These are phyloP conservation scores for Rhynchospora breviuscula DNA, from an alignment of 176 grass and related monocot genomes.

Conservation along the genomic window DNA sequence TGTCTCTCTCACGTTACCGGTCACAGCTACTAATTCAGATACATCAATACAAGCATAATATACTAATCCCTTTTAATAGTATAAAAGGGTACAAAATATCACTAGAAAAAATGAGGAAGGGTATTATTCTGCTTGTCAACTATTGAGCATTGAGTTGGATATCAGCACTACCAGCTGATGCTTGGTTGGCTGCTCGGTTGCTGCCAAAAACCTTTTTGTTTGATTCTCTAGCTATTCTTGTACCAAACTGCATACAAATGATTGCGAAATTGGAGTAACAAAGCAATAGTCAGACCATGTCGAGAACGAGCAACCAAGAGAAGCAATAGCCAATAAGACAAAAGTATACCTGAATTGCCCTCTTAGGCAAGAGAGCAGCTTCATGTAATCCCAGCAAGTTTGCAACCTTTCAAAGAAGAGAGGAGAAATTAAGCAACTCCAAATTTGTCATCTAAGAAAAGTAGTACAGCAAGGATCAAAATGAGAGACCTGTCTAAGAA, in stretches of 20 bases:
- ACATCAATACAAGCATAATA: neutral
- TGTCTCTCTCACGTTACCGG: neutral
- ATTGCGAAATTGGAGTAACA: neutral
- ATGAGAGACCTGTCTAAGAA: constrained; percentile 79
- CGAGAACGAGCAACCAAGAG: neutral
- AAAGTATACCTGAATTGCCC: constrained; percentile 80
- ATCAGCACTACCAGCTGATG: constrained; percentile 70
- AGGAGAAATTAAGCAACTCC: constrained; percentile 22
- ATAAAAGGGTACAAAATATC: neutral
- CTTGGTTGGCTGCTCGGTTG: constrained; percentile 85
- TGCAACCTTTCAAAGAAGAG: constrained; percentile 49
- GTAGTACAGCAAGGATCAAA: neutral
- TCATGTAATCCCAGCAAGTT: constrained; percentile 63
- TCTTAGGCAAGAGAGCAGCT: constrained; percentile 71
- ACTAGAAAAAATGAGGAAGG: neutral
- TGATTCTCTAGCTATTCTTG: constrained; percentile 85
- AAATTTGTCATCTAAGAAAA: neutral
- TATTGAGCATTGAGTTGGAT: constrained; percentile 36
- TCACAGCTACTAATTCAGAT: neutral
- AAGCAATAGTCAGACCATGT: neutral
- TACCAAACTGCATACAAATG: constrained; percentile 54
- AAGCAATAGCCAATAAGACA: constrained; percentile 3
- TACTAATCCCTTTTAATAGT: neutral
- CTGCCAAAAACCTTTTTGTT: constrained; percentile 85
- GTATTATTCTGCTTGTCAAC: neutral